A percentile compares a stretch with the other conserved stretches of the same genome.
Conservation (phyloP, 2,329 filamentous ascomycete species). For the Xylariaceae sp. region DNA sequence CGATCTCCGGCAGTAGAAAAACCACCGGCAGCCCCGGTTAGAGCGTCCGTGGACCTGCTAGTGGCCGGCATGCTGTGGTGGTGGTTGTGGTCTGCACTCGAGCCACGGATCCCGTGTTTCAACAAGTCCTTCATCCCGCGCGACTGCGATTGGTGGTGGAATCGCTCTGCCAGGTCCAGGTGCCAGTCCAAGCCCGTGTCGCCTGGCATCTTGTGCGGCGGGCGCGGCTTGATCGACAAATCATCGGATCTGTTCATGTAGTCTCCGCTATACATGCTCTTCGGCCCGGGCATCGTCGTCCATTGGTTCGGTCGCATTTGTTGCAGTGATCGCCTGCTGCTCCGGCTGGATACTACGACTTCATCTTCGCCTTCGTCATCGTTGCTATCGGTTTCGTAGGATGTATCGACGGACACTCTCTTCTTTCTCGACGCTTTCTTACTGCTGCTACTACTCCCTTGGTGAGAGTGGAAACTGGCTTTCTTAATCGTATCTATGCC, state of each 20-base stretch:
- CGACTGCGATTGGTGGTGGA: constrained; percentile 5
- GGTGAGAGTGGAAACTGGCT: constrained; percentile 15
- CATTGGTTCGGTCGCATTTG: background rate
- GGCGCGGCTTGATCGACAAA: background rate
- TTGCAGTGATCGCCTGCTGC: background rate
- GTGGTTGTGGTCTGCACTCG: background rate
- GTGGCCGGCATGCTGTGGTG: constrained; percentile 4
- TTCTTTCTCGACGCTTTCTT: background rate
- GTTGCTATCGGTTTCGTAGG: background rate
- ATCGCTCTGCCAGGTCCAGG: background rate
- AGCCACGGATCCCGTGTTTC: background rate
- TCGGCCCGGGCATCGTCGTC: background rate
- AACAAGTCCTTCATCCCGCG: background rate
- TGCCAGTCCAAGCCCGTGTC: constrained; percentile 1
- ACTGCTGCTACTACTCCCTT: background rate
- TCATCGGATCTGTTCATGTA: background rate
- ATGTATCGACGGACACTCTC: background rate
- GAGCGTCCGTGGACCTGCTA: background rate
- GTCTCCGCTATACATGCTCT: background rate
- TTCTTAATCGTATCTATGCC: constrained; percentile 2
- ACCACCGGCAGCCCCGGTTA: background rate
- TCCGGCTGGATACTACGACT: background rate
- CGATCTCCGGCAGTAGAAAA: background rate
- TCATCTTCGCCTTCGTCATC: background rate
- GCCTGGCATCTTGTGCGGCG: background rate